These are phyloP conservation scores for Mycena sp. DNA, from an alignment of 1,284 basidiomycete genomes.

Conservation along the genomic window DNA sequence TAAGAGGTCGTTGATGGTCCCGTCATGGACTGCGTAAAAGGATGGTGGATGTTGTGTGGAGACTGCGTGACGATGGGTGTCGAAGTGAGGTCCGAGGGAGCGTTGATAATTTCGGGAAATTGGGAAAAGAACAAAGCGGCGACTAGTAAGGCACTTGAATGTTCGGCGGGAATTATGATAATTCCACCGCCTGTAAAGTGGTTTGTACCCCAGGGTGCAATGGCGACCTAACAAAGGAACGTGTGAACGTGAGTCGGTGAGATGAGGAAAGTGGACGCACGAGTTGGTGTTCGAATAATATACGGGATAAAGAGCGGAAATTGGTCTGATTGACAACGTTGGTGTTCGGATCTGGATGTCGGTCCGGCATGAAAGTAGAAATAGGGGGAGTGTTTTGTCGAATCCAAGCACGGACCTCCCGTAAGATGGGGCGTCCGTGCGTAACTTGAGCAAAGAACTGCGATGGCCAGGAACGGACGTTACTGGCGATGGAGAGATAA, in stretches of 20 bases:
- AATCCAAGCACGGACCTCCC: conserved; percentile 61
- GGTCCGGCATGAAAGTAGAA: conserved; percentile 71
- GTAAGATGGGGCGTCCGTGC: conserved; percentile 53
- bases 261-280: conserved; percentile 45
- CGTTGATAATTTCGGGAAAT: conserved; percentile 62
- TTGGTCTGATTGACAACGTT: conserved; percentile 59
- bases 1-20: conserved; percentile 8
- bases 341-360: conserved; percentile 56
- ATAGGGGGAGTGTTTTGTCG: conserved; percentile 55
- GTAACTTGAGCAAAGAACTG: conserved; percentile 57
- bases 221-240: conserved; percentile 58
- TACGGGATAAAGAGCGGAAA: conserved; percentile 62
- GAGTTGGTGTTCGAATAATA: conserved; percentile 60
- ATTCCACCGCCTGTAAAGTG: conserved; percentile 60
- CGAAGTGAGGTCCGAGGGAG: conserved; percentile 22
- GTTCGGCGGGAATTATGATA: conserved; percentile 66
- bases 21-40: conserved; percentile 9
- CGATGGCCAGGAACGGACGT: conserved; percentile 60
- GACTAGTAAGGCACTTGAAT: conserved; percentile 63
- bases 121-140: conserved; percentile 63
- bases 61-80: conserved; percentile 23
- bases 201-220: conserved; percentile 62
- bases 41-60: conserved; percentile 9
- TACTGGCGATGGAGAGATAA: too few relatives aligned
- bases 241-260: conserved; percentile 5